Percentiles rank a stretch among this genome's conserved stretches.
Evolutionary conservation across 352 stramenopile species (phyloP).

Genomic region (Pythium sukuiense): DNA sequence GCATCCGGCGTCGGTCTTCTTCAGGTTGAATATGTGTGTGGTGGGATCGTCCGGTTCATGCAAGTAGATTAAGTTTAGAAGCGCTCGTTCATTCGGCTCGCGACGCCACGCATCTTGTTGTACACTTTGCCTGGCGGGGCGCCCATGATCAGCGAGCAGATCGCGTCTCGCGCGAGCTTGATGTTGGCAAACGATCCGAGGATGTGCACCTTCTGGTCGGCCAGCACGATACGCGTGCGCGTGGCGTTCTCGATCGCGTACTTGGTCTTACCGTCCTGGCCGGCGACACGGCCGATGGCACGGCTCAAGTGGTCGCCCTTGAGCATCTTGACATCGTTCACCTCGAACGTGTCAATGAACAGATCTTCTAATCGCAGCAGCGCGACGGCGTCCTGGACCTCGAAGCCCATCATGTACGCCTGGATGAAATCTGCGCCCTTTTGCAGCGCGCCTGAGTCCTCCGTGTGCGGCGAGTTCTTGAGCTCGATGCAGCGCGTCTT

Average conservation of each 20-base stretch:
- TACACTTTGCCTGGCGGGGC: slow-evolving; percentile 99
- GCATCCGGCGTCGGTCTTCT: background rate
- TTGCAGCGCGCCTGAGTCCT: slow-evolving; percentile 94
- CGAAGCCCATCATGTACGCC: slow-evolving; percentile 99
- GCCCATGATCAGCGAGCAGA: slow-evolving; percentile 94
- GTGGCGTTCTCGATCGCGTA: slow-evolving; percentile 99
- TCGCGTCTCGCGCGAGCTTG: slow-evolving; percentile 93
- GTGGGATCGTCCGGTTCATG: slow-evolving; percentile 1
- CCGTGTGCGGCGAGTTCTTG: slow-evolving; percentile 93
- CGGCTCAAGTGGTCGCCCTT: slow-evolving; percentile 98
- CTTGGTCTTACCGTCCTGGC: slow-evolving; percentile 99
- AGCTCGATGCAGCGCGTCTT: slow-evolving; percentile 99
- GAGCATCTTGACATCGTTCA: slow-evolving; percentile 97
- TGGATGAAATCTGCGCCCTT: slow-evolving; percentile 98
- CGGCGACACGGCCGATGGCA: slow-evolving; percentile 97
- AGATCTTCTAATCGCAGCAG: slow-evolving; percentile 99
- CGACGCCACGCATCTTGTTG: slow-evolving; percentile 99
- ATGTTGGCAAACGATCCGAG: slow-evolving; percentile 99
- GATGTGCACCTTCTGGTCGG: slow-evolving; percentile 98
- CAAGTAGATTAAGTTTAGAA: slow-evolving; percentile 63
- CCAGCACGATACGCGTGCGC: slow-evolving; percentile 97
- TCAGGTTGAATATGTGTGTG: background rate
- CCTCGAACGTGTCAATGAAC: slow-evolving; percentile 98
- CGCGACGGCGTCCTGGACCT: slow-evolving; percentile 97
- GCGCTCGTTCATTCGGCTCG: slow-evolving; percentile 97